Conservation (phyloP, 257 asterid genomes). For the Solanum chmielewskii region DNA sequence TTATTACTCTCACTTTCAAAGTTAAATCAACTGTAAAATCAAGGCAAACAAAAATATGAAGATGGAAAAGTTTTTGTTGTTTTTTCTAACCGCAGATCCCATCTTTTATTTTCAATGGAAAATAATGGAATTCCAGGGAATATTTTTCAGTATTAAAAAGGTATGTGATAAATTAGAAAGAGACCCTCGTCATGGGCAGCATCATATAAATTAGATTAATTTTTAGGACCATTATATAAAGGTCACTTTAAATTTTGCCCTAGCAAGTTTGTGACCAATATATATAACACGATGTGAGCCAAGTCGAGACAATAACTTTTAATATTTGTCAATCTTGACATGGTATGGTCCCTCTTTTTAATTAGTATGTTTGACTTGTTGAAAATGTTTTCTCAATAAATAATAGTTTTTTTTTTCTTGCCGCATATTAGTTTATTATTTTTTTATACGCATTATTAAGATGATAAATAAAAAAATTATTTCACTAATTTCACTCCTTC, state of each 20-base stretch:
- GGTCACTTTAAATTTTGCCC: background rate
- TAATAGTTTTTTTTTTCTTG: background rate
- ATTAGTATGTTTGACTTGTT: background rate
- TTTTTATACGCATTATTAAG: too few species aligned
- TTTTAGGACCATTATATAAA: background rate
- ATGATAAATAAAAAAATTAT: too few species aligned
- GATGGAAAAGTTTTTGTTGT: background rate
- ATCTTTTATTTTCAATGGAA: background rate
- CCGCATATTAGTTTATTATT: too few species aligned
- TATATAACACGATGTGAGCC: background rate
- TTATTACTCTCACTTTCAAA: background rate
- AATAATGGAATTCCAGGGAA: background rate
- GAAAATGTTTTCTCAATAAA: background rate
- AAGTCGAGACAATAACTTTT: background rate
- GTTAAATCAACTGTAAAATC: background rate
- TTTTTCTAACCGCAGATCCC: background rate
- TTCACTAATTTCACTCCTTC: too few species aligned
- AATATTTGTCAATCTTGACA: background rate
- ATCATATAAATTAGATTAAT: background rate
- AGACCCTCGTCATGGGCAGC: background rate
- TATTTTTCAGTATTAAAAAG: background rate
- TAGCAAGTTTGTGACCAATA: background rate
- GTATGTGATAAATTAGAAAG: background rate
- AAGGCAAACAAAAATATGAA: background rate
- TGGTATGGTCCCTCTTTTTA: background rate